Evolutionary conservation across 768 basidiomycete species (phyloP), one percentile per base, ranked within the genome.

Genomic region (Panus rudis): DNA sequence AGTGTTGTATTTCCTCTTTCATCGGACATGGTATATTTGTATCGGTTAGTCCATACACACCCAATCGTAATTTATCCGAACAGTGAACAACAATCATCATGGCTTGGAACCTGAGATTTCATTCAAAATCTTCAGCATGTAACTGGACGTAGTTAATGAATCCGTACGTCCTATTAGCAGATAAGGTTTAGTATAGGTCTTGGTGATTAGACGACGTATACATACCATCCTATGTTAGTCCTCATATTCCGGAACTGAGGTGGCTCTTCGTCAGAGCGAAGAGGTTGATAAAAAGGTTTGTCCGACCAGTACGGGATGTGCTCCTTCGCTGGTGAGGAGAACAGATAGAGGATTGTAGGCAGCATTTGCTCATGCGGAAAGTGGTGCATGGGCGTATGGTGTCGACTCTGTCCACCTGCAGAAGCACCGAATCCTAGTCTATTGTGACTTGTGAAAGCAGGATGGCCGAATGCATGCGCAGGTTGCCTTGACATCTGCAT

Each of bases 291-390:
- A 31, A 56, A 48, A 6, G 67, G 68, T 10, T 59, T 60, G 3
- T 64, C 56, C 11, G 68, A 67, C 63, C 70, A 71, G 44, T 67
- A 59, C 0, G 72, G 66, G 39, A 58, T 53, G 30, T 63, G 57
- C 2, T 49, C 51, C 14, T 64, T 49, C 26, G 55, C 52, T 16
- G 49, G 44, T 0, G 71, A 67, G 0, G 72, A 73, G 41, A 71
- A 65, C 22, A 72, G 55, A 39, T 72, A 74, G 43, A 67, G 56
- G 27, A 72, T 59, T 5, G 60, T 58, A 2, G 70, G 68, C n/a
- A 64, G 48, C 8, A 44, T 44, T 5, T 61, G 48, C 58, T 34
- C 60, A 59, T 28, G 48, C 41, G 12, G 23, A 43, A 12, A 58
- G 27, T n/a, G 35, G 40, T 39, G 47, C 37, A 28, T 37, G 23